Percentiles rank a stretch among this genome's conserved stretches.
Evolutionary conservation across 1,284 basidiomycete genomes (phyloP).

Genomic region (Psilocybe mexicana): DNA sequence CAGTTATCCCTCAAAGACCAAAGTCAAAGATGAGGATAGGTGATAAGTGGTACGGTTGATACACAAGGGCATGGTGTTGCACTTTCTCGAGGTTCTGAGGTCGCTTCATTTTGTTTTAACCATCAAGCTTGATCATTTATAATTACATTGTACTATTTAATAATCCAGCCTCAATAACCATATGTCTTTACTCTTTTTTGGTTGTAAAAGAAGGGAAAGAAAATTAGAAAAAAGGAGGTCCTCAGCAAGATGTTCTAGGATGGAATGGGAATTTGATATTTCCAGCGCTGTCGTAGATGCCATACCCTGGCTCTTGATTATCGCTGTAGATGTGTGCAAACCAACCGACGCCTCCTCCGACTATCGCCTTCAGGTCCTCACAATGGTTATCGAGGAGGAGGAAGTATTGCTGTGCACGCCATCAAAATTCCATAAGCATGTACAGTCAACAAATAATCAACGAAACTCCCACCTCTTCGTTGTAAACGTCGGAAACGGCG

Average conservation of each 20-base stretch:
- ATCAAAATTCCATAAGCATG: not conserved
- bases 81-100: not conserved
- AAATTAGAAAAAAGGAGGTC: not conserved
- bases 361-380: conserved; percentile 55
- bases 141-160: not conserved
- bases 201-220: not conserved
- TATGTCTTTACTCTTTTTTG: not conserved
- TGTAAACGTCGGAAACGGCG: conserved; percentile 57
- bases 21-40: conserved; percentile 55
- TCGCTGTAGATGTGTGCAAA: conserved; percentile 79
- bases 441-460: not conserved
- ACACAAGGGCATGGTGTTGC: too few relatives aligned
- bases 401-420: conserved; percentile 51
- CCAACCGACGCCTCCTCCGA: conserved; percentile 72
- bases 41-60: conserved; percentile 70
- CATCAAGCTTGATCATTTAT: not conserved
- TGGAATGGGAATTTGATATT: conserved; percentile 58
- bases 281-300: conserved; percentile 52
- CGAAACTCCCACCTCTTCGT: conserved; percentile 50
- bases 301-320: conserved; percentile 66
- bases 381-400: conserved; percentile 64
- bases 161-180: too few relatives aligned
- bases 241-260: conserved; percentile 39
- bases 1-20: conserved; percentile 67
- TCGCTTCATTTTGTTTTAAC: not conserved